Evolutionary conservation across 495 filamentous ascomycete species (phyloP).

Genomic region (Astrothelium macrocarpum): DNA sequence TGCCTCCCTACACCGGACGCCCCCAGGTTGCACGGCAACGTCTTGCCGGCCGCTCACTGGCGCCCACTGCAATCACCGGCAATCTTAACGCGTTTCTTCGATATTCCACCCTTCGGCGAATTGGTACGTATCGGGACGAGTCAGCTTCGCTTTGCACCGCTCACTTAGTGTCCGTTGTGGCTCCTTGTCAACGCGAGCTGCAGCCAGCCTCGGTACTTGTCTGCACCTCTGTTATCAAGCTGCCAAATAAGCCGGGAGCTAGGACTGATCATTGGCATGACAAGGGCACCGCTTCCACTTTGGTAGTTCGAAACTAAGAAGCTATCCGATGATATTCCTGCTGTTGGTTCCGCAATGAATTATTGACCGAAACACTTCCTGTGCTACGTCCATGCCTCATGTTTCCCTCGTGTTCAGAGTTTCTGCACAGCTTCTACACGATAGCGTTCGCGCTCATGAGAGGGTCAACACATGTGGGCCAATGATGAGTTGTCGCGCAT

Average conservation of each 20-base stretch:
- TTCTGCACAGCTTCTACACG: too few relatives aligned
- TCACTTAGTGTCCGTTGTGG: background rate
- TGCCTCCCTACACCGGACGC: background rate
- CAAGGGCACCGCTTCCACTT: background rate
- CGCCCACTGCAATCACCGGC: too few relatives aligned
- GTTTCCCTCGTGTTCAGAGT: too few relatives aligned
- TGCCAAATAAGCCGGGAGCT: background rate
- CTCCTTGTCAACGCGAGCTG: background rate
- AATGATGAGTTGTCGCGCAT: too few relatives aligned
- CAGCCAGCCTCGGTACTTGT: background rate
- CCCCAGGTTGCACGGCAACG: background rate
- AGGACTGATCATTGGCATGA: background rate
- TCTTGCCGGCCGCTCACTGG: too few relatives aligned
- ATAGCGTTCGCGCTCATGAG: too few relatives aligned
- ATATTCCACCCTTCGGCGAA: background rate
- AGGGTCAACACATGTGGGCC: too few relatives aligned
- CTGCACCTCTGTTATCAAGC: constrained; percentile 3
- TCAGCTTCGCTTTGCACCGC: too few relatives aligned
- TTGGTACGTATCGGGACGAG: background rate
- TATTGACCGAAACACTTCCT: too few relatives aligned
- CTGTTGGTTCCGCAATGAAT: background rate
- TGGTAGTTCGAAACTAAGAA: too few relatives aligned
- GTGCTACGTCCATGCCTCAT: too few relatives aligned
- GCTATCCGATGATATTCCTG: too few relatives aligned
- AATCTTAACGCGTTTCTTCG: background rate